Evolutionary conservation across 306 rosid genomes (phyloP).

Genomic region (Senna siamea): DNA sequence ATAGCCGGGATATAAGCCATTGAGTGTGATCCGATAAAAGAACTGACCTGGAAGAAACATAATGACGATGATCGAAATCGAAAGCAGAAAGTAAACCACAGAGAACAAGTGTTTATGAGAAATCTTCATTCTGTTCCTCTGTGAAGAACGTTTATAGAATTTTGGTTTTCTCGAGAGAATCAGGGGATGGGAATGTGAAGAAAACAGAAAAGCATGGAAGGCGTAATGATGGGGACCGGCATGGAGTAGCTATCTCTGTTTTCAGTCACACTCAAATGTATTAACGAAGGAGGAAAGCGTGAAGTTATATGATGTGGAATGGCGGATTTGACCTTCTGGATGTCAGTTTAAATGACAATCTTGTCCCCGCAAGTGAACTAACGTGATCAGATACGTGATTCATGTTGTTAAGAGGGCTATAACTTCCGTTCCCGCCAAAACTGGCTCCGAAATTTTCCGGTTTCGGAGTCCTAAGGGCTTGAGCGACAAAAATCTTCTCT

Average conservation of each 20-base stretch:
- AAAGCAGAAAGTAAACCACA: constrained; percentile 13
- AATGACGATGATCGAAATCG: constrained; percentile 15
- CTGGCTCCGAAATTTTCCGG: too few relatives aligned
- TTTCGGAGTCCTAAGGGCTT: neutral
- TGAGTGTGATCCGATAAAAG: neutral
- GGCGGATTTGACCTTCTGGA: constrained; percentile 29
- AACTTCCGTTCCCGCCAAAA: constrained; percentile 45
- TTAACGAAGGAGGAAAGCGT: neutral
- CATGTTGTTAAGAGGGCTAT: neutral
- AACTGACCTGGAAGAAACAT: constrained; percentile 31
- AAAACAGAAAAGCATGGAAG: constrained; percentile 4
- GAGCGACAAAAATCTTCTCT: neutral
- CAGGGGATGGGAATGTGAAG: neutral
- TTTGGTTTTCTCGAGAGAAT: constrained; percentile 26
- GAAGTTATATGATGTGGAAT: neutral
- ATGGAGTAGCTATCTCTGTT: constrained; percentile 20
- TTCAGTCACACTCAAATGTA: constrained; percentile 1
- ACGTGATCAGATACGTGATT: neutral
- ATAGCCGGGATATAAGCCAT: neutral
- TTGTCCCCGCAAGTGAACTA: neutral
- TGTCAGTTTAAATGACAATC: neutral
- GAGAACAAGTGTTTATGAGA: neutral
- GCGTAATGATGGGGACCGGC: constrained; percentile 1
- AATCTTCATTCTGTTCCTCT: constrained; percentile 23
- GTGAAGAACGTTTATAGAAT: neutral